These are phyloP conservation scores for Brassica carinata DNA, from an alignment of 345 rosid genomes.

Conservation along the genomic window DNA sequence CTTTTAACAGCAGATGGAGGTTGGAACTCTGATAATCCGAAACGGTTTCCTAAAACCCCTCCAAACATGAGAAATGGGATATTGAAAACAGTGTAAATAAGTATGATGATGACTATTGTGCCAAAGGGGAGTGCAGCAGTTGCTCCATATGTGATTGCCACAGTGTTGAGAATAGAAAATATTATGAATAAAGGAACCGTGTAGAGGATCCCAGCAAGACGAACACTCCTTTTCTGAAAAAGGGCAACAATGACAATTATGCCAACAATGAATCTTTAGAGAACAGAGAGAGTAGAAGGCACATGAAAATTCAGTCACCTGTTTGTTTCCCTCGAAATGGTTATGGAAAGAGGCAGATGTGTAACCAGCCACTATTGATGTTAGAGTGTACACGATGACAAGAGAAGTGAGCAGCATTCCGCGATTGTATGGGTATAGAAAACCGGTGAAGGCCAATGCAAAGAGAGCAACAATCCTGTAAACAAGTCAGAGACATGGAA, in stretches of 20 bases:
- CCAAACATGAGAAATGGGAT: constrained; percentile 77
- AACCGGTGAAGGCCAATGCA: constrained; percentile 59
- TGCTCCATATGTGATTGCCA: constrained; percentile 69
- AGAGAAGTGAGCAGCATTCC: constrained; percentile 63
- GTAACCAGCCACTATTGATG: constrained; percentile 76
- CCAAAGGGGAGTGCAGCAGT: constrained; percentile 84
- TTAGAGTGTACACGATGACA: constrained; percentile 55
- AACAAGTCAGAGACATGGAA: constrained; percentile 18
- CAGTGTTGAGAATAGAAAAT: constrained; percentile 55
- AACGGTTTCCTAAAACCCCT: constrained; percentile 60
- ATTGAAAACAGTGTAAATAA: constrained; percentile 48
- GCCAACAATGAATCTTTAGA: background rate
- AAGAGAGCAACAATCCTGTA: constrained; percentile 62
- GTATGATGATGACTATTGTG: constrained; percentile 62
- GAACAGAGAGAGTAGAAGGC: background rate
- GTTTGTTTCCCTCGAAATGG: constrained; percentile 65
- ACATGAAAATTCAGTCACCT: constrained; percentile 51
- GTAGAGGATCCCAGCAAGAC: constrained; percentile 64
- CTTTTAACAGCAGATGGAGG: constrained; percentile 61
- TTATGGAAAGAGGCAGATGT: constrained; percentile 66
- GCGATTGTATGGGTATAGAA: constrained; percentile 74
- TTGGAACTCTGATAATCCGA: constrained; percentile 56
- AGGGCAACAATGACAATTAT: background rate
- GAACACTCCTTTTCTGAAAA: constrained; percentile 69
- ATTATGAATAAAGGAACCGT: constrained; percentile 56